Base-by-base conservation (phyloP, 495 filamentous ascomycete genomes). In the Aspergillus carlsbadensis region DNA sequence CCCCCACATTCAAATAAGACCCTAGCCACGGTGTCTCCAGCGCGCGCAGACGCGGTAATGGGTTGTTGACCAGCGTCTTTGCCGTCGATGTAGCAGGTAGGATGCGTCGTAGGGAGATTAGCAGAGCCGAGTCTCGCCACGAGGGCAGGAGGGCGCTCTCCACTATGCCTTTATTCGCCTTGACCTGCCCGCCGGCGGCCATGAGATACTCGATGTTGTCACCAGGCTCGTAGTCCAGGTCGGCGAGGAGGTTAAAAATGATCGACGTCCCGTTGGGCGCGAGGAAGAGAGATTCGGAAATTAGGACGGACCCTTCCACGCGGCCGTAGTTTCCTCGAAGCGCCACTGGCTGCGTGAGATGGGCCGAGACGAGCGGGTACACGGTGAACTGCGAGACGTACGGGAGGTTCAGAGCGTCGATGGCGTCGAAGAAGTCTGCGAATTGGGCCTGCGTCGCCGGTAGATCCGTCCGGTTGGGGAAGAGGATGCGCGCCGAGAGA, bases 1-100 rank as follows among this genome's bases (percentile, higher is more conserved):
- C 67, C 10, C 77, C 81, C 71, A 78, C 71, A 59, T 78, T 81
- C 41, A 76, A 50, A 52, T 75, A 76, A 2, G 33, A 36, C 3
- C 44, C 53, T 13, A 43, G 15, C 1, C 21, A 15, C 15, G 33
- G 57, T 18, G 34, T 24, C 24, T 50, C 37, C 15, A 42, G 5
- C 15, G 29, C 31, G 0, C 47, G 47, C 2, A 54, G 21, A 18
- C 10, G 5, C 20, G 39, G 37, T 24, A 40, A 11, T 7, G 18
- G 24, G n/a, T 13, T 44, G 11, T 44, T n/a, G 13, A 15, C n/a
- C 10, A 50, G 22, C 3, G 11, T 24, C 17, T 50, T 36, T 10
- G 47, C 21, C 47, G 21, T 5, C 3, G 47, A 35, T 10, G 21
- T 50, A 18, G 47, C 0, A 3, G 47, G 47, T 15, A 50, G 6